A percentile compares a stretch with the other conserved stretches of the same genome.
Evolutionary conservation across 257 asterid genomes (phyloP).

Genomic region (Solanum lycopersicoides): DNA sequence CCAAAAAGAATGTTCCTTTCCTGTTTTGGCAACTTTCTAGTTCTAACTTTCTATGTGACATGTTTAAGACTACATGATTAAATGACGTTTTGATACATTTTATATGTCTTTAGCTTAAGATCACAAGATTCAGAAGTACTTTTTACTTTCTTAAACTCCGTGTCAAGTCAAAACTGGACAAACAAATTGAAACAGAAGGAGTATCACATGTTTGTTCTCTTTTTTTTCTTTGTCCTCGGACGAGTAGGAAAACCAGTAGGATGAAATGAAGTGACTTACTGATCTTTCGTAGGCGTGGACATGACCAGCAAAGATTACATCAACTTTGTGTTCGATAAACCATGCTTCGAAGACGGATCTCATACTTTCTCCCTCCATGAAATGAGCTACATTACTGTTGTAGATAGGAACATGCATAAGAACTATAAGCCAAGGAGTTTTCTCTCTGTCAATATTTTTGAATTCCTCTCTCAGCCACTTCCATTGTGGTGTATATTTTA

Average conservation of each 20-base stretch:
- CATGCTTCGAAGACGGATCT: constrained; percentile 74
- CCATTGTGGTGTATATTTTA: constrained; percentile 87
- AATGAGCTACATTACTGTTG: constrained; percentile 88
- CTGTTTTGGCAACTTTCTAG: no score
- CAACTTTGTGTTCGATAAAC: constrained; percentile 84
- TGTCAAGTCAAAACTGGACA: fast-evolving
- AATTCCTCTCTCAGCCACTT: constrained; percentile 69
- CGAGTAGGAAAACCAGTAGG: background rate
- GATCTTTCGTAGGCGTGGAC: constrained; percentile 98
- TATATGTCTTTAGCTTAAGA: no score
- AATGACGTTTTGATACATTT: no score
- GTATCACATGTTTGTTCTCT: background rate
- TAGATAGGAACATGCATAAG: constrained; percentile 91
- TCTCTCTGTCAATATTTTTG: constrained; percentile 63
- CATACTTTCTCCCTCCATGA: constrained; percentile 98
- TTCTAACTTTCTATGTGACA: no score
- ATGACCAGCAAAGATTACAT: constrained; percentile 84
- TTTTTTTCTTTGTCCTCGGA: background rate
- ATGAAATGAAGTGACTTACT: constrained; percentile 37
- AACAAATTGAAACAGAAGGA: background rate
- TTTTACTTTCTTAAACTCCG: no score
- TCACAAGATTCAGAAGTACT: no score
- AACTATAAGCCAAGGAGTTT: constrained; percentile 96
- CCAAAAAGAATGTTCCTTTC: no score
- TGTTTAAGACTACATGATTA: no score